A percentile compares a stretch with the other conserved stretches of the same genome.
Conservation (phyloP, 352 stramenopile genomes). For the Albugo laibachii region DNA sequence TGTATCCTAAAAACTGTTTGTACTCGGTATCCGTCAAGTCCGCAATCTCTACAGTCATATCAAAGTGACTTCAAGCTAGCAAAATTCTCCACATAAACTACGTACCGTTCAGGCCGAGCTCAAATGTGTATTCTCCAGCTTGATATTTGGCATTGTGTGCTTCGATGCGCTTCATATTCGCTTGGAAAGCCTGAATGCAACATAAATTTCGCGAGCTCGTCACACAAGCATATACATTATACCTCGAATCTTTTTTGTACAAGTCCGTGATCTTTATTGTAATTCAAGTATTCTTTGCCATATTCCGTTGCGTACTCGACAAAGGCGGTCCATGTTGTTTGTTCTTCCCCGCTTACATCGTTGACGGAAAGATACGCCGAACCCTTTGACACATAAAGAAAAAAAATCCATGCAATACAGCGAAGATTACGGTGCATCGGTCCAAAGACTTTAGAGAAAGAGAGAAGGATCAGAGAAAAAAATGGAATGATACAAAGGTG, state of each 20-base stretch:
- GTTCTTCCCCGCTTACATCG: conserved; percentile 2
- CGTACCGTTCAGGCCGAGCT: conserved; percentile 19
- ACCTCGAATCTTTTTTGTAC: conserved; percentile 21
- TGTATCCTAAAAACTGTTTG: conserved; percentile 19
- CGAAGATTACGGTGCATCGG: too few species aligned
- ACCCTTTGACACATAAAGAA: too few species aligned
- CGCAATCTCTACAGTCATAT: conserved; percentile 9
- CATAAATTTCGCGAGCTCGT: neutral
- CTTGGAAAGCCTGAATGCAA: conserved; percentile 15
- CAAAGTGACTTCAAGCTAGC: neutral
- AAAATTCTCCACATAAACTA: neutral
- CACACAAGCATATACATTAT: neutral
- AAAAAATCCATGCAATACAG: too few species aligned
- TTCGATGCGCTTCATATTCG: conserved; percentile 25
- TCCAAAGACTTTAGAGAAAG: too few species aligned
- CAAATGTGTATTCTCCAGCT: conserved; percentile 22
- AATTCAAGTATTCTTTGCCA: conserved; percentile 21
- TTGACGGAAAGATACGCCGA: too few species aligned
- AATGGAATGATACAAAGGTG: too few species aligned
- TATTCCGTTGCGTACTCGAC: conserved; percentile 35
- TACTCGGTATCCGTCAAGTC: conserved; percentile 23
- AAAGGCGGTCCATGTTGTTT: conserved; percentile 21
- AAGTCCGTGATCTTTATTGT: conserved; percentile 16
- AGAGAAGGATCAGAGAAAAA: too few species aligned
- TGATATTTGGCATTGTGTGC: conserved; percentile 26